These are phyloP conservation scores for Rhizomucor pusillus DNA, from an alignment of 371 early-diverging fungal species.

Conservation along the genomic window DNA sequence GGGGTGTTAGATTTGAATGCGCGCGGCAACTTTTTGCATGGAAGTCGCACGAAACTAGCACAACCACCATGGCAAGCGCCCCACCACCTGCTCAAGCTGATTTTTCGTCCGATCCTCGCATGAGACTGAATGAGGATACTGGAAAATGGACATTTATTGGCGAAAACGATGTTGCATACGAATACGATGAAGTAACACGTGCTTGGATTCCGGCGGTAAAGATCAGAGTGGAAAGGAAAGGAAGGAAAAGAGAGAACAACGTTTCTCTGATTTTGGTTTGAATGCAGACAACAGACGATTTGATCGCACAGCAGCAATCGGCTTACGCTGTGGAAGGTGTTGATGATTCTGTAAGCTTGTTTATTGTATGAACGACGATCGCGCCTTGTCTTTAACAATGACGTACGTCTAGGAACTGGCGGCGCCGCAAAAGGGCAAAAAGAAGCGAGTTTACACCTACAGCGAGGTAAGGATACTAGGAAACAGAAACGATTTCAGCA, in stretches of 20 bases:
- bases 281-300: conserved; percentile 70
- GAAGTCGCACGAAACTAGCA: no score
- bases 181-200: conserved; percentile 73
- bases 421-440: conserved; percentile 26
- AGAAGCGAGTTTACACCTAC: conserved; percentile 36
- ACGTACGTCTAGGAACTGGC: conserved; percentile 15
- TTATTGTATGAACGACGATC: neutral
- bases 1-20: no score
- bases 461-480: conserved; percentile 24
- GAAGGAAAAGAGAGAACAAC: no score
- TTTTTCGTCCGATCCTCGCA: conserved; percentile 46
- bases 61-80: no score
- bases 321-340: conserved; percentile 69
- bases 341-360: conserved; percentile 45
- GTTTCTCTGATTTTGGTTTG: no score
- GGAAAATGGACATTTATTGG: conserved; percentile 72
- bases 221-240: neutral
- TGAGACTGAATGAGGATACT: conserved; percentile 65
- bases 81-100: conserved; percentile 9
- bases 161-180: conserved; percentile 76
- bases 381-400: neutral
- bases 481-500: neutral
- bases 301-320: conserved; percentile 79
- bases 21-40: no score
- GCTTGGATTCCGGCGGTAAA: conserved; percentile 92